Percentiles rank a stretch among this genome's conserved stretches.
Conservation (phyloP, 106 monocot genomes). For the Platanthera guangdongensis region DNA sequence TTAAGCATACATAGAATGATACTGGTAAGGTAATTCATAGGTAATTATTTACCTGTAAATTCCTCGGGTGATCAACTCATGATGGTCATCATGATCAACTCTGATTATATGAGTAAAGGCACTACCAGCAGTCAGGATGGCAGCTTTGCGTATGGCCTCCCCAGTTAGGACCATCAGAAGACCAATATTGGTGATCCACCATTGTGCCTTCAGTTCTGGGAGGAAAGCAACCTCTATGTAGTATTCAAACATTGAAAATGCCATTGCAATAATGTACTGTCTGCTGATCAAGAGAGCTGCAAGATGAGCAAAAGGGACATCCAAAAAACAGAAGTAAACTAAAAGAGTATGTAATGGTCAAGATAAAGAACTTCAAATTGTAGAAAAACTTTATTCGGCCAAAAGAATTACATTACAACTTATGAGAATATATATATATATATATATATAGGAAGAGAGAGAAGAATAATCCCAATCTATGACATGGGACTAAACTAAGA, state of each 20-base stretch:
- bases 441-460: too few species aligned
- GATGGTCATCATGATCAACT: constrained; percentile 52
- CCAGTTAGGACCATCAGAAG: constrained; percentile 17
- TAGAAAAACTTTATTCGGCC: too few species aligned
- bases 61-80: constrained; percentile 73
- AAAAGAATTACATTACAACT: too few species aligned
- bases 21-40: not conserved
- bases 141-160: constrained; percentile 68
- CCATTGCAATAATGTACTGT: constrained; percentile 78
- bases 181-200: too few species aligned
- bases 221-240: constrained; percentile 25
- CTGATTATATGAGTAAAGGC: constrained; percentile 79
- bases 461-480: too few species aligned
- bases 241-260: constrained; percentile 67
- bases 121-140: constrained; percentile 66
- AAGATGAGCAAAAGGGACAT: constrained; percentile 11
- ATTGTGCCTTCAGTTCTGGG: too few species aligned
- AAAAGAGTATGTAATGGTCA: too few species aligned
- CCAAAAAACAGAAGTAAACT: not conserved
- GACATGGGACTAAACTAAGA: too few species aligned
- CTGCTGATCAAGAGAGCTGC: constrained; percentile 87
- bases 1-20: too few species aligned
- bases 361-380: too few species aligned
- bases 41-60: constrained; percentile 60
- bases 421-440: too few species aligned